Evolutionary conservation across 306 rosid genomes (phyloP).

Genomic region (Oxytropis ochrocephala): DNA sequence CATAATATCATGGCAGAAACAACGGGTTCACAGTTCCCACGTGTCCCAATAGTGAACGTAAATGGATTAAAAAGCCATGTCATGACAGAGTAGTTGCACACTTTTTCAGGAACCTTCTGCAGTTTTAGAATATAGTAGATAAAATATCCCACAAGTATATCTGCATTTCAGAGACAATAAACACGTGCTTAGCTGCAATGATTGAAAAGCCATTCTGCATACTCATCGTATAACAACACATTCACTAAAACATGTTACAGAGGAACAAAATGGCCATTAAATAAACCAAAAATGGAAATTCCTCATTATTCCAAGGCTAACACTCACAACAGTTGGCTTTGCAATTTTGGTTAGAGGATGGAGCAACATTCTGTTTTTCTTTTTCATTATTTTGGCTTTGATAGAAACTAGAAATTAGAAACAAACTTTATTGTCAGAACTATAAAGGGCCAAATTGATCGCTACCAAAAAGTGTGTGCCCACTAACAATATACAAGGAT

Average conservation of each 20-base stretch:
- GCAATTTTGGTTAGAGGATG: background rate
- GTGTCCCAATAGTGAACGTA: constrained; percentile 88
- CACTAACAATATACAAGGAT: background rate
- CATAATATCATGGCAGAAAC: constrained; percentile 84
- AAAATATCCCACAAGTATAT: constrained; percentile 80
- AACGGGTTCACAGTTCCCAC: constrained; percentile 92
- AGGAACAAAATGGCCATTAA: background rate
- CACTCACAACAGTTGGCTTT: background rate
- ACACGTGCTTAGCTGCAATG: background rate
- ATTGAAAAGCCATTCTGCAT: background rate
- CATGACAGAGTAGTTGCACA: constrained; percentile 51
- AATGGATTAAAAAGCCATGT: constrained; percentile 88
- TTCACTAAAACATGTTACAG: background rate
- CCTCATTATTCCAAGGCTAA: background rate
- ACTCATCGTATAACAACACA: background rate
- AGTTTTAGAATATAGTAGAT: constrained; percentile 64
- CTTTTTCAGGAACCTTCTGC: constrained; percentile 72
- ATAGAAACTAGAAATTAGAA: background rate
- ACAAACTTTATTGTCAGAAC: background rate
- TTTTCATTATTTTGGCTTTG: background rate
- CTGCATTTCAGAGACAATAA: constrained; percentile 36
- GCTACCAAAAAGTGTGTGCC: background rate
- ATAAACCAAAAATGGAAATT: background rate
- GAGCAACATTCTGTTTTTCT: background rate
- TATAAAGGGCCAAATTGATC: background rate